Evolutionary conservation across 208 protist species (phyloP).

Genomic region (Acanthamoeba sp.): DNA sequence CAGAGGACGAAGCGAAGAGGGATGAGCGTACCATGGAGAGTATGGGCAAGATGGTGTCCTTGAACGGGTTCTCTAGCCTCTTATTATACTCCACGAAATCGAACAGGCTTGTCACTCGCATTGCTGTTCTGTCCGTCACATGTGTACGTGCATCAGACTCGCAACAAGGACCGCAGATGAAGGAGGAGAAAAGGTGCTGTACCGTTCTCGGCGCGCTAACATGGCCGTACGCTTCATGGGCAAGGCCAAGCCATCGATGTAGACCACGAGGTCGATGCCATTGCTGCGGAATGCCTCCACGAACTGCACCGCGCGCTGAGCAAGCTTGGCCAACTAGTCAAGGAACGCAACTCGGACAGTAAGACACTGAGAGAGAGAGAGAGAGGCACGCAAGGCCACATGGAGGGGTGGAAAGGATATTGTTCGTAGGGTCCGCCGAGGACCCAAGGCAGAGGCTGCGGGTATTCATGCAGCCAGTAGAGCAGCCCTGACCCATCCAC

Average conservation of each 20-base stretch:
- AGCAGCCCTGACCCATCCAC: conserved; percentile 25
- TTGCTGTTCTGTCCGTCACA: background rate
- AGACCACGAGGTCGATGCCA: background rate
- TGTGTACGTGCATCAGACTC: no score
- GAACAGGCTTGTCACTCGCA: background rate
- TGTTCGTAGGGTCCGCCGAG: background rate
- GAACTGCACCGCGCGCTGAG: background rate
- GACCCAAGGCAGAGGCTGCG: background rate
- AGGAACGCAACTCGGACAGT: background rate
- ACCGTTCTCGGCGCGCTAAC: background rate
- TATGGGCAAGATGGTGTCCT: background rate
- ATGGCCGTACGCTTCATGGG: conserved; percentile 10
- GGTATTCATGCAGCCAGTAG: background rate
- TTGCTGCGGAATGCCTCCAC: conserved; percentile 1
- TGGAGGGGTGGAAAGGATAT: conserved; percentile 33
- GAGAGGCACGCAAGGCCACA: background rate
- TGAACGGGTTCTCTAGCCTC: background rate
- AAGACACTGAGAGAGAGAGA: no score
- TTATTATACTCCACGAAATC: background rate
- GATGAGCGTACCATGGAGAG: background rate
- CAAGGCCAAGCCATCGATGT: conserved; percentile 17
- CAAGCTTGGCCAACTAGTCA: background rate
- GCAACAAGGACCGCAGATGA: no score
- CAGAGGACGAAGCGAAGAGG: no score
- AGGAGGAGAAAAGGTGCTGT: background rate